Evolutionary conservation across 192 early-diverging fungal species (phyloP).

Genomic region (Entomortierella lignicola): DNA sequence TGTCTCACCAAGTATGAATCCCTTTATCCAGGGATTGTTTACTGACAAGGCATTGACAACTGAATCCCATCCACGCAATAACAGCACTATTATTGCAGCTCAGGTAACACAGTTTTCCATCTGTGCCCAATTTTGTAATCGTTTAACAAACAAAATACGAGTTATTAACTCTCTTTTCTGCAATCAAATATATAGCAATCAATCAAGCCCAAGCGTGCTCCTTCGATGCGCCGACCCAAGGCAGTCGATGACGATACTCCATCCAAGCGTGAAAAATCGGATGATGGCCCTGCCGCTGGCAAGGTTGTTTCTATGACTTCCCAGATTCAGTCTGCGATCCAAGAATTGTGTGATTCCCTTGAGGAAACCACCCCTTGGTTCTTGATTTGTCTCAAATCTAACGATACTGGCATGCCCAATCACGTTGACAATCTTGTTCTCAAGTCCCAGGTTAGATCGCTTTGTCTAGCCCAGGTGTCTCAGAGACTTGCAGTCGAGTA

Average conservation of each 20-base stretch:
- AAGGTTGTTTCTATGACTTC: constrained; percentile 70
- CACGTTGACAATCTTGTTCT: constrained; percentile 77
- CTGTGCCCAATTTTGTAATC: too few relatives aligned
- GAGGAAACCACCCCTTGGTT: constrained; percentile 87
- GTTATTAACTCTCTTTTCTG: too few relatives aligned
- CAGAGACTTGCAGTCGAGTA: constrained; percentile 75
- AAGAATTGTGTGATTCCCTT: constrained; percentile 74
- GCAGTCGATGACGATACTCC: constrained; percentile 38
- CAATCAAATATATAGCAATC: constrained; percentile 57
- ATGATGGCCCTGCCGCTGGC: constrained; percentile 17
- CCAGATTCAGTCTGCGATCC: constrained; percentile 76
- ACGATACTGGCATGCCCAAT: constrained; percentile 69
- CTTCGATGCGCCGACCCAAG: constrained; percentile 69
- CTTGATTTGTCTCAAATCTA: constrained; percentile 80
- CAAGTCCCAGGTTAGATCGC: constrained; percentile 75
- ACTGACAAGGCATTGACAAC: constrained; percentile 77
- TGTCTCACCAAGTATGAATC: constrained; percentile 71
- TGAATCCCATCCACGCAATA: constrained; percentile 85
- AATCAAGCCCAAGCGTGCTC: constrained; percentile 73
- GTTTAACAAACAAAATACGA: too few relatives aligned
- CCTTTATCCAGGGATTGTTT: constrained; percentile 82
- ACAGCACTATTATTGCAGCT: constrained; percentile 82
- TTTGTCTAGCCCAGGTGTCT: constrained; percentile 76
- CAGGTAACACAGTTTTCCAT: too few relatives aligned
- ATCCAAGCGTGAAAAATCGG: constrained; percentile 11